Conservation (phyloP, 768 basidiomycete genomes). For the Lactarius quietus region DNA sequence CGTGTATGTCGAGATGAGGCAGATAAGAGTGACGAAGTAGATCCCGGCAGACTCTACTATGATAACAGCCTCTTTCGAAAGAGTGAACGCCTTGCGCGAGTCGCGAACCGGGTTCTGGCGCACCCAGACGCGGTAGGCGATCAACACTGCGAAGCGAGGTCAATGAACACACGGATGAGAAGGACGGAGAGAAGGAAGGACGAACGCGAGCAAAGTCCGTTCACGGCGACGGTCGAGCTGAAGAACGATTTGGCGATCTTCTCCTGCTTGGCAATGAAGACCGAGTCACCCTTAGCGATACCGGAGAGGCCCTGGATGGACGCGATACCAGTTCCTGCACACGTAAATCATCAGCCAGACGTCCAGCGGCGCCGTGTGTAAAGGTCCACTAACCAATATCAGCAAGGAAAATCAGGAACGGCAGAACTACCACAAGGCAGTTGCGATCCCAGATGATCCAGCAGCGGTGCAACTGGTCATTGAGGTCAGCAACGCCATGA, state of each 20-base stretch:
- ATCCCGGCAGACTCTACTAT: conserved; percentile 22
- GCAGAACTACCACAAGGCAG: conserved; percentile 23
- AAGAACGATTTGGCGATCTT: conserved; percentile 30
- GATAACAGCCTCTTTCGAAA: conserved; percentile 17
- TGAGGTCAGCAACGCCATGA: neutral
- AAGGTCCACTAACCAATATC: conserved; percentile 29
- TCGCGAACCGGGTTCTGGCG: conserved; percentile 25
- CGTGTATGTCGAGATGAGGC: conserved; percentile 19
- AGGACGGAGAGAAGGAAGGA: neutral
- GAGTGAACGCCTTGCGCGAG: conserved; percentile 19
- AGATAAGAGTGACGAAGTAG: conserved; percentile 16
- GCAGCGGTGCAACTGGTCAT: conserved; percentile 28
- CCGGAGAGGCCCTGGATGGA: conserved; percentile 26
- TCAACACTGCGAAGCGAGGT: conserved; percentile 24
- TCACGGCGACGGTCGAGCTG: conserved; percentile 29
- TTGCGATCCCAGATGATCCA: conserved; percentile 31
- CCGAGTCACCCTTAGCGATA: conserved; percentile 26
- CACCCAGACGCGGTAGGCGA: conserved; percentile 30
- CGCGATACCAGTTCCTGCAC: conserved; percentile 26
- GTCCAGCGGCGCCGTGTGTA: neutral
- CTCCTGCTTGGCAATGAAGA: conserved; percentile 28
- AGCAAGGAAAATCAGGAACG: conserved; percentile 30
- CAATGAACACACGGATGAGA: neutral
- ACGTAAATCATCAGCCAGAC: conserved; percentile 1
- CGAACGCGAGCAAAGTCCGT: conserved; percentile 32